These are phyloP conservation scores for Tulasnella sp. DNA, from an alignment of 768 basidiomycete genomes.

Conservation along the genomic window DNA sequence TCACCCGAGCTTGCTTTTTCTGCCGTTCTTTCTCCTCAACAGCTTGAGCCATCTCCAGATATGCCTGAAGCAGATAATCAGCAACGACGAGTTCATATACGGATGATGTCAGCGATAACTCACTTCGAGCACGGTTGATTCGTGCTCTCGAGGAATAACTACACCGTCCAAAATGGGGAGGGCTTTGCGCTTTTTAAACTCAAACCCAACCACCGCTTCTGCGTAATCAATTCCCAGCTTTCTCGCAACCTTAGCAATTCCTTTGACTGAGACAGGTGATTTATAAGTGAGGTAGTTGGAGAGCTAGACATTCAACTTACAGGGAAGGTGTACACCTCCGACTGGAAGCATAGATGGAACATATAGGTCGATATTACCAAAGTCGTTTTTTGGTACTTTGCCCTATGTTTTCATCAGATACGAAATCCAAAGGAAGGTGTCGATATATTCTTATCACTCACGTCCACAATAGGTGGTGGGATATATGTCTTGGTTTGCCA, in stretches of 20 bases:
- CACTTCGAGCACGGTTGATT: constrained; percentile 62
- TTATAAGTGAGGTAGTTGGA: background rate
- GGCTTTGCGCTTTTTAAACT: constrained; percentile 87
- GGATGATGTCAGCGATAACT: constrained; percentile 18
- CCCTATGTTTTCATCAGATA: constrained; percentile 43
- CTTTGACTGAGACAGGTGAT: constrained; percentile 45
- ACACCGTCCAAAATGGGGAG: constrained; percentile 75
- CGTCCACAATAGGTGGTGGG: constrained; percentile 73
- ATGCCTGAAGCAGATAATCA: constrained; percentile 44
- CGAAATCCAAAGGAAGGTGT: background rate
- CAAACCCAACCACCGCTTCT: constrained; percentile 95
- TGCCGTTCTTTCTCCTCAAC: constrained; percentile 61
- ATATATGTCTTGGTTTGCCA: constrained; percentile 72
- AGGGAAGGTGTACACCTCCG: constrained; percentile 81
- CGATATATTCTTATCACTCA: constrained; percentile 29
- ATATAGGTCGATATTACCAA: constrained; percentile 95
- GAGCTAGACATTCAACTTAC: constrained; percentile 37
- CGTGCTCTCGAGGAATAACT: constrained; percentile 73
- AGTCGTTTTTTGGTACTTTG: constrained; percentile 84
- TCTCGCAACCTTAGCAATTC: constrained; percentile 76
- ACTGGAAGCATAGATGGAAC: constrained; percentile 86
- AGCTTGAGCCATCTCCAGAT: constrained; percentile 64
- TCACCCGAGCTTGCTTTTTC: constrained; percentile 63
- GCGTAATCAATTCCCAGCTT: constrained; percentile 80
- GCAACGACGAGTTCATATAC: constrained; percentile 7